Evolutionary conservation across 179 eudicot genomes (phyloP), one percentile per base, ranked within the genome.

Genomic region (Spinacia oleracea): DNA sequence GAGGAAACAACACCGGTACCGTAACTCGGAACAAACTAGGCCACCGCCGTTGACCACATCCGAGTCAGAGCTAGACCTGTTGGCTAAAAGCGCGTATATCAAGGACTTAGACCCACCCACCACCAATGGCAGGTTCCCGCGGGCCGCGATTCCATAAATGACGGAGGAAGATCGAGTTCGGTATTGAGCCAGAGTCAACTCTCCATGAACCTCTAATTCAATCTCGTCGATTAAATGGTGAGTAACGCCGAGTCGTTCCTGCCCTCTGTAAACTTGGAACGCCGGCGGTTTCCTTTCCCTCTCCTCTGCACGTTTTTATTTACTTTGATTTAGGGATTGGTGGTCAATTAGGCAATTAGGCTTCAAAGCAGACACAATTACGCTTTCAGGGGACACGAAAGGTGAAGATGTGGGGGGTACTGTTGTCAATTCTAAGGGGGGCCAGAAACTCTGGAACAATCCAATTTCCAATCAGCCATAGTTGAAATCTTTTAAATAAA

Each of bases 61-160:
- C 3, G 74, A 20, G 0, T 74, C 76, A 0, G 97, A 91, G 78
- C 77, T 59, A 82, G 74, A 89, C 20, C 64, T 46, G 9, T 82
- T 75, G 0, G 92, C 25, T 8, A 90, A 45, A 15, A 93, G 87
- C 0, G 92, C 83, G 85, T 91, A 83, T 42, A 93, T 85, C 81
- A 88, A 82, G 1, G 98, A 90, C 79, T 91, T 93, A 0, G 98
- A 93, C 16, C 98, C 98, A 18, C 98, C 98, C 8, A 83, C 98
- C 51, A 93, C 6, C 2, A 91, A 4, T 1, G 98, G 97, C 0
- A 87, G 9, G 3, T 76, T 75, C 0, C 81, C 50, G 9, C 93
- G 84, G 6, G 81, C 42, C 0, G 45, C 0, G 25, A 93, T 82
- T 6, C 34, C 27, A 51, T 85, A 23, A 4, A 93, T 79, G 48